Evolutionary conservation across 176 grass and related monocot genomes (phyloP).

Genomic region (Hyparrhenia diplandra): DNA sequence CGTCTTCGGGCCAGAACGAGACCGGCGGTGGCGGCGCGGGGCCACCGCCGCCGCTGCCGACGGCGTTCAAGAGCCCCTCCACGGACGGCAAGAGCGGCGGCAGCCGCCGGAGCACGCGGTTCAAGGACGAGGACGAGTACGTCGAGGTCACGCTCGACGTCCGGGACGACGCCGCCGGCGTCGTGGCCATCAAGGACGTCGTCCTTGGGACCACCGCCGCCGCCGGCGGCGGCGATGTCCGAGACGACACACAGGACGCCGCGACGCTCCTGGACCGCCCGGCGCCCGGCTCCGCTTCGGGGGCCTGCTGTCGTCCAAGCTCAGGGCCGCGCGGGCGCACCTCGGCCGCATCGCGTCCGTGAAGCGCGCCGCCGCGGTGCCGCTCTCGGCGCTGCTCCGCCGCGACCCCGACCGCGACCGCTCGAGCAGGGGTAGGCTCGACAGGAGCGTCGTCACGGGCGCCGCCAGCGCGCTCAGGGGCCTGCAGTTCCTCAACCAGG

Average conservation of each 20-base stretch:
- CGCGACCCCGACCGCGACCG: too few relatives aligned
- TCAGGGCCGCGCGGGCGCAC: conserved; percentile 47
- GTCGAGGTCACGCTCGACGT: conserved; percentile 84
- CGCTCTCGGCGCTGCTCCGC: too few relatives aligned
- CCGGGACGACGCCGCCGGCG: conserved; percentile 11
- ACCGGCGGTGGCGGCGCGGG: conserved; percentile 22
- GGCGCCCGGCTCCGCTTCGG: not conserved
- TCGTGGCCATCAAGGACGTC: conserved; percentile 31
- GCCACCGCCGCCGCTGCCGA: not conserved
- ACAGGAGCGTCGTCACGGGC: conserved; percentile 69
- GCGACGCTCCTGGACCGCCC: conserved; percentile 18
- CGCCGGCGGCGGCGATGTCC: too few relatives aligned
- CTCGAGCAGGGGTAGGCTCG: conserved; percentile 27
- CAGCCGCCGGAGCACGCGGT: conserved; percentile 54
- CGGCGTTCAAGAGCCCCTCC: conserved; percentile 6
- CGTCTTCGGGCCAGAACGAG: conserved; percentile 11
- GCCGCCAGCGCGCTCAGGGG: conserved; percentile 56
- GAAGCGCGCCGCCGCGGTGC: conserved; percentile 25
- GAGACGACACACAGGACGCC: conserved; percentile 20
- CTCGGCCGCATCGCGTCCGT: conserved; percentile 48
- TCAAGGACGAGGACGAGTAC: conserved; percentile 75
- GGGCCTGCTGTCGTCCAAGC: conserved; percentile 57
- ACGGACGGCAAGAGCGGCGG: conserved; percentile 34
- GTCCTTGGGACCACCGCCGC: too few relatives aligned
- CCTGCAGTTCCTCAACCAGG: conserved; percentile 77